Evolutionary conservation across 2,329 filamentous ascomycete species (phyloP), one percentile per base, ranked within the genome.

Genomic region (Fusarium xylarioides): DNA sequence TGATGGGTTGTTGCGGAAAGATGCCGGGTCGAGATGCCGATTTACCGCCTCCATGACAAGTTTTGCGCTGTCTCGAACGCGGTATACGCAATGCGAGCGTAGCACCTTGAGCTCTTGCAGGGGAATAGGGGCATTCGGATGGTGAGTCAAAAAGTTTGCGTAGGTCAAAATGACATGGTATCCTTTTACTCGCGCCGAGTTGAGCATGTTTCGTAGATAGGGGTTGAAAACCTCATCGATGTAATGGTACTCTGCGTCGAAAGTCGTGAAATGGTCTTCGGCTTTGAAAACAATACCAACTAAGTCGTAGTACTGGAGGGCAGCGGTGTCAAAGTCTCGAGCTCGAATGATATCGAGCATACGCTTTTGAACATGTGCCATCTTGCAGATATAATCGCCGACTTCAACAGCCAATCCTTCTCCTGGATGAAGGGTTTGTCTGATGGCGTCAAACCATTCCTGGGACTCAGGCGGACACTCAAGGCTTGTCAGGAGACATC

Each of bases 101-200:
- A 81, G 70, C 15, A 59, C 63, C n/a, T 68, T 70, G 37, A 83
- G 76, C 32, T 74, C 69, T 2, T 73, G 69, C 3, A 75, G 52
- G 8, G 79, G 64, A 7, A 80, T 67, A 7, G 75, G 74, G 61
- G 42, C 71, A 74, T 5, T 63, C 52, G 3, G 75, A 38, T 80
- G 76, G 47, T 84, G 79, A 7, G 81, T 80, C 23, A 83, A 70
- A 32, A 83, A 78, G 68, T 83, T 83, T 44, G 77, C 69, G 44
- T 82, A 74, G 9, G 78, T 71, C 46, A 81, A 69, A 14, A 83
- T 59, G 63, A 79, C 65, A 60, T 81, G 76, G 40, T 83, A 80
- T 12, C 78, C 75, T 56, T 83, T 83, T 59, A 84, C 75, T 3
- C 81, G 70, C 34, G 79, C 75, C 30, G 81, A 77, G 38, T 70